Percentiles rank a stretch among this genome's conserved stretches.
phyloP scores from a whole-genome alignment of 2,329 filamentous ascomycete species.

The Emergomyces orientalis region DNA sequence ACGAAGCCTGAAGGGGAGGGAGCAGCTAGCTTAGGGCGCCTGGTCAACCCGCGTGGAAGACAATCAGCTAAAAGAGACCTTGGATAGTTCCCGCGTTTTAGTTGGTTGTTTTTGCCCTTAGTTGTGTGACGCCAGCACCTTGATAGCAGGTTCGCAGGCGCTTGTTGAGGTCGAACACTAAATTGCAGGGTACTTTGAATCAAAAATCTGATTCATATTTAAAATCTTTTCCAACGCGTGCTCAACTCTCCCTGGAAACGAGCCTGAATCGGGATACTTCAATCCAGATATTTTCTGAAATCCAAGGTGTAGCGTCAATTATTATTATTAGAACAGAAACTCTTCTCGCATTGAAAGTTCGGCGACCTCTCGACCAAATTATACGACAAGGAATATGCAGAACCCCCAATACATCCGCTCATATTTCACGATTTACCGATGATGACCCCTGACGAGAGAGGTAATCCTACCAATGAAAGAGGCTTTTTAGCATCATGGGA shows the following conservation, averaged over 20 bases:
- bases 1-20: background rate
- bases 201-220: too few species aligned
- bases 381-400: background rate
- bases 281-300: too few species aligned
- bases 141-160: background rate
- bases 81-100: background rate
- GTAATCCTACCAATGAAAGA: background rate
- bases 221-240: background rate
- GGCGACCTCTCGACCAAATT: background rate
- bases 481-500: background rate
- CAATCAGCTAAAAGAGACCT: background rate
- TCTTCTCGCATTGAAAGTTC: background rate
- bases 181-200: too few species aligned
- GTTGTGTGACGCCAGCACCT: background rate
- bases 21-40: background rate
- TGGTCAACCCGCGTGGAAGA: background rate
- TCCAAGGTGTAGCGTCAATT: background rate
- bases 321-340: background rate
- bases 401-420: background rate
- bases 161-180: background rate
- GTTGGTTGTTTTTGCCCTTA: background rate
- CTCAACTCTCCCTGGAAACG: too few species aligned
- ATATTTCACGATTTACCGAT: background rate
- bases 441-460: too few species aligned
- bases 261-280: too few species aligned